Evolutionary conservation across 345 rosid genomes (phyloP).

Genomic region (Euphorbia tirucalli): DNA sequence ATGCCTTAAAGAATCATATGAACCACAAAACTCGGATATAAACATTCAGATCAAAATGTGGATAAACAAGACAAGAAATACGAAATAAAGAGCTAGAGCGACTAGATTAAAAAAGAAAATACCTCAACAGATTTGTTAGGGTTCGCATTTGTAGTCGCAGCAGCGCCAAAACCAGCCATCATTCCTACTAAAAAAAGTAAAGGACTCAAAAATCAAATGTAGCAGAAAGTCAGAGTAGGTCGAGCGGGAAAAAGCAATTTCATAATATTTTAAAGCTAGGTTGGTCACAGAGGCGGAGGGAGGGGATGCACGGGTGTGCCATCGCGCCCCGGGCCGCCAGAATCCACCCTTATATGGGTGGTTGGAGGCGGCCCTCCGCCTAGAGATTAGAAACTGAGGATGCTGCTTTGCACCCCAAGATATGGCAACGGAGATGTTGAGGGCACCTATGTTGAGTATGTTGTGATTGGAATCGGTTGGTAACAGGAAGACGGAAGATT

Average conservation of each 20-base stretch:
- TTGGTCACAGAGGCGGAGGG: too few relatives aligned
- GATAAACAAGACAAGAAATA: not conserved
- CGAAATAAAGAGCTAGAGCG: not conserved
- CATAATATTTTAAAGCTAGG: not conserved
- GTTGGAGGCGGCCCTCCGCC: too few relatives aligned
- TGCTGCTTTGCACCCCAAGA: too few relatives aligned
- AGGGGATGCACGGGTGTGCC: too few relatives aligned
- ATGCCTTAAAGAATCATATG: not conserved
- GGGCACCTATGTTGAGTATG: too few relatives aligned
- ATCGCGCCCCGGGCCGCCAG: too few relatives aligned
- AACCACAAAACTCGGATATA: not conserved
- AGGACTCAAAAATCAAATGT: not conserved
- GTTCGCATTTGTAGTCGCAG: constrained; percentile 46
- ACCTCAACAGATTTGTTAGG: constrained; percentile 90
- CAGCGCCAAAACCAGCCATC: constrained; percentile 64
- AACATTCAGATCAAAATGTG: not conserved
- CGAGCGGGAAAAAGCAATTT: not conserved
- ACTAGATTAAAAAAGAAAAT: not conserved
- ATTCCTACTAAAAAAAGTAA: constrained; percentile 1
- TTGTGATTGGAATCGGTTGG: too few relatives aligned
- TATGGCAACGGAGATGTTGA: too few relatives aligned
- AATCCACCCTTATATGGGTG: too few relatives aligned
- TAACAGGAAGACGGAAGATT: too few relatives aligned
- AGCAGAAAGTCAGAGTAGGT: not conserved
- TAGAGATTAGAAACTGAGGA: too few relatives aligned